Conservation (phyloP, 1,139 yeast species). For the Suhomyces ambrosiae region DNA sequence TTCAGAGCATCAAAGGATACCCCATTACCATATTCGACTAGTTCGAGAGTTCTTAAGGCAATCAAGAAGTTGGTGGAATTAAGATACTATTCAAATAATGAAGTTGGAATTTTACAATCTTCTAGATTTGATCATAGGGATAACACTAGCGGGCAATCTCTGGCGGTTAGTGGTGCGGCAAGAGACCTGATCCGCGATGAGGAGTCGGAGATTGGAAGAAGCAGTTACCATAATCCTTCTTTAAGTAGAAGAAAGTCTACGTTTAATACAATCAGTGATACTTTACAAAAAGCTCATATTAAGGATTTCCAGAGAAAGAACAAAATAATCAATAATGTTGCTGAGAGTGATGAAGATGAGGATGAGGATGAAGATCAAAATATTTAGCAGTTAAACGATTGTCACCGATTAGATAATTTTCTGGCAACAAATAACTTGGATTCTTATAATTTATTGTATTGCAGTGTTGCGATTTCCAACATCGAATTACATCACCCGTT, state of each 20-base stretch:
- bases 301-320: conserved; percentile 82
- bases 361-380: conserved; percentile 34
- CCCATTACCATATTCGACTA: conserved; percentile 74
- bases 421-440: too few species aligned
- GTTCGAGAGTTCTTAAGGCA: conserved; percentile 40
- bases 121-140: conserved; percentile 1
- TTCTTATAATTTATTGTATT: too few species aligned
- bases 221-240: conserved; percentile 12
- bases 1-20: conserved; percentile 87
- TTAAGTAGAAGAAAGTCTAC: conserved; percentile 36
- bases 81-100: conserved; percentile 24
- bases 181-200: conserved; percentile 18
- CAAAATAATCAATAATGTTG: conserved; percentile 23
- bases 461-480: too few species aligned
- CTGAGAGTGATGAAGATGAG: conserved; percentile 44
- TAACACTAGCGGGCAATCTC: conserved; percentile 4
- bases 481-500: too few species aligned
- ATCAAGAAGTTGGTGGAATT: conserved; percentile 43
- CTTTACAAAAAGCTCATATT: conserved; percentile 78
- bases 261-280: conserved; percentile 52
- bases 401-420: too few species aligned
- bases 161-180: conserved; percentile 10
- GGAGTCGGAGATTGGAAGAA: conserved; percentile 5
- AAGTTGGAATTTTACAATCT: conserved; percentile 2
- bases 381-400: too few species aligned